Evolutionary conservation across 345 rosid genomes (phyloP), one percentile per base, ranked within the genome.

Genomic region (Acer negundo): DNA sequence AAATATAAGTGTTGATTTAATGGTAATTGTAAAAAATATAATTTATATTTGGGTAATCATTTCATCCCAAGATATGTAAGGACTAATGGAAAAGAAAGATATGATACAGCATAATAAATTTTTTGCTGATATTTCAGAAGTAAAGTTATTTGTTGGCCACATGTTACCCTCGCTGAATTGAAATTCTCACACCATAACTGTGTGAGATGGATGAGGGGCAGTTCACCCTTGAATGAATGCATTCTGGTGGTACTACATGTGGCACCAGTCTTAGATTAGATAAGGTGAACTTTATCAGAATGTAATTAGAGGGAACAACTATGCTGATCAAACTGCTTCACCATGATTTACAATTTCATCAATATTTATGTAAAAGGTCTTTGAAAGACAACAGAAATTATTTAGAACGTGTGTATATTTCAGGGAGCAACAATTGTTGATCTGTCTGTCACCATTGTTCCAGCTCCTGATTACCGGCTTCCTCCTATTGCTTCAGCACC

Each of bases 351-450:
- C 15, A 70, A 26, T 16, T 16, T 16, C n/a, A 53, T 53, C 6
- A 4, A 53, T 20, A 59, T 20, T 59, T n/a, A 59, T 59, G 63
- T 10, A 20, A 59, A 59, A 12, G 26, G 63, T 20, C 63, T 59
- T 19, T 53, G 58, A 68, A 68, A 68, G 11, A 20, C 26, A 46
- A 68, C 56, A 44, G 23, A 46, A 3, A 6, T 44, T 4, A 53
- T 53, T 16, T 53, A 53, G 58, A 22, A 59, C 31, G 31, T 59
- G 26, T 59, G 12, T 20, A 55, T 65, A 58, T 78, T 78, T 84
- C 92, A 94, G 99, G 98, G 98, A 84, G 98, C 98, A 67, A 94
- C 94, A 0, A 96, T 96, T 64, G 97, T 92, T 75, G 97, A 92
- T 90, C 83, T 89, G 79, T 79, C 98, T 1, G 97, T 96, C 69